phyloP scores from a whole-genome alignment of 192 early-diverging fungal genomes.

The Backusella circina region DNA sequence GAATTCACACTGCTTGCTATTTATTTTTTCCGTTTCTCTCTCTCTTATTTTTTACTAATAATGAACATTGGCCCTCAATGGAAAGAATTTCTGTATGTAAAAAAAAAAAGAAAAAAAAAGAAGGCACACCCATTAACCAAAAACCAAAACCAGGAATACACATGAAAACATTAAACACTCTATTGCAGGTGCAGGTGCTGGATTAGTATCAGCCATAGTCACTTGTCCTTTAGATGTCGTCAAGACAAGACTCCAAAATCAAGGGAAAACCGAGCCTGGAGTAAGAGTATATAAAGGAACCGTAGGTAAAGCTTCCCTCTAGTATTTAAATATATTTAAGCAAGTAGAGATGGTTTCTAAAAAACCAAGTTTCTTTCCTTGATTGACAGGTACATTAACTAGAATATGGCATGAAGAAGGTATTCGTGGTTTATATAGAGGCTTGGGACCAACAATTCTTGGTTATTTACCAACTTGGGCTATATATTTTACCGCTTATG shows the following conservation, averaged over 20 bases:
- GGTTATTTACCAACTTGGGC: conserved; percentile 92
- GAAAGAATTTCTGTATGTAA: background rate
- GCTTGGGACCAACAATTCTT: conserved; percentile 82
- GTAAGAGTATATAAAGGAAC: conserved; percentile 53
- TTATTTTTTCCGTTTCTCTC: background rate
- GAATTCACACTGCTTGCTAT: background rate
- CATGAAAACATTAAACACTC: conserved; percentile 68
- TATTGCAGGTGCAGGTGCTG: conserved; percentile 79
- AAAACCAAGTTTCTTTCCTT: too few species aligned
- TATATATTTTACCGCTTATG: conserved; percentile 91
- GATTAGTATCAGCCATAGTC: conserved; percentile 80
- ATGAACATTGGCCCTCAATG: background rate
- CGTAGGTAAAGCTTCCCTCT: conserved; percentile 30
- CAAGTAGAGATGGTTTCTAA: too few species aligned
- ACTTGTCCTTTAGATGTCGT: conserved; percentile 93
- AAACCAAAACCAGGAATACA: conserved; percentile 14
- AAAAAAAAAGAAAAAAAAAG: background rate
- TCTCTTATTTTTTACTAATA: background rate
- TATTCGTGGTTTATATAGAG: conserved; percentile 84
- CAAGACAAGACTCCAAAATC: conserved; percentile 93
- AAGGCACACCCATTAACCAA: background rate
- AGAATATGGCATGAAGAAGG: conserved; percentile 84
- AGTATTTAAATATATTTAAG: too few species aligned
- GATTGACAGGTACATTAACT: conserved; percentile 56
- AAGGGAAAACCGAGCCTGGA: conserved; percentile 39